Evolutionary conservation across 208 protist species (phyloP).

Genomic region (Leishmania turanica): DNA sequence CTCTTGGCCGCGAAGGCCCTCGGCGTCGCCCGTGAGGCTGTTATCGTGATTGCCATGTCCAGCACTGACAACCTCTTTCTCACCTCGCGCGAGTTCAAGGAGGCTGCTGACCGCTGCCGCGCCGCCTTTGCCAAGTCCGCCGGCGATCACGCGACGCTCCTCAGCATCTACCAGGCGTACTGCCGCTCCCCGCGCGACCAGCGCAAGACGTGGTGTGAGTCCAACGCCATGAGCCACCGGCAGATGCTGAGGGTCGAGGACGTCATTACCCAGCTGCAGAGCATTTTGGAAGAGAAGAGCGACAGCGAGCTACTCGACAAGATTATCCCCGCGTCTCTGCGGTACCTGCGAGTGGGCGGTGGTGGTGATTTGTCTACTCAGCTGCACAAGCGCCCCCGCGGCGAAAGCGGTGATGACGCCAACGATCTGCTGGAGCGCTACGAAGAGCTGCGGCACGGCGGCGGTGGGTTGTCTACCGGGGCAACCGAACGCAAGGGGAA

Average conservation of each 20-base stretch:
- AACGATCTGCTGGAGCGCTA: conserved; percentile 40
- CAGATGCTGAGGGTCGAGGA: conserved; percentile 90
- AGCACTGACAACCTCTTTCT: conserved; percentile 87
- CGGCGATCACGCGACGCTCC: conserved; percentile 88
- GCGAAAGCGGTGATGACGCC: background rate
- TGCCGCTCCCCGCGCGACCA: conserved; percentile 63
- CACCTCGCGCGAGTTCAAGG: conserved; percentile 72
- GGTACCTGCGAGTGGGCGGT: conserved; percentile 1
- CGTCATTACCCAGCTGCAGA: conserved; percentile 73
- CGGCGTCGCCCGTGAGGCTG: conserved; percentile 93
- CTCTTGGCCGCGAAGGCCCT: conserved; percentile 95
- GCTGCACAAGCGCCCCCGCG: conserved; percentile 15
- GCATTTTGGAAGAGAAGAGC: conserved; percentile 67
- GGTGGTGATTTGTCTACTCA: background rate
- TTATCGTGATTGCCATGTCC: conserved; percentile 95
- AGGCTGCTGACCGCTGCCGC: conserved; percentile 75
- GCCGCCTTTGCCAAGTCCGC: conserved; percentile 71
- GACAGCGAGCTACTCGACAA: conserved; percentile 49
- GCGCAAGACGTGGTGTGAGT: conserved; percentile 81
- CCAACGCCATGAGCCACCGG: conserved; percentile 74
- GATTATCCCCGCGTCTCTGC: conserved; percentile 40
- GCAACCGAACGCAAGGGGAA: conserved; percentile 10
- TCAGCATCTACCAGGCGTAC: conserved; percentile 85
- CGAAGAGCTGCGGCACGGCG: conserved; percentile 25
- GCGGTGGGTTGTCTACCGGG: background rate